Percentiles rank a stretch among this genome's conserved stretches.
phyloP scores from a whole-genome alignment of 2,329 filamentous ascomycete species.

The Aureobasidium sp. region DNA sequence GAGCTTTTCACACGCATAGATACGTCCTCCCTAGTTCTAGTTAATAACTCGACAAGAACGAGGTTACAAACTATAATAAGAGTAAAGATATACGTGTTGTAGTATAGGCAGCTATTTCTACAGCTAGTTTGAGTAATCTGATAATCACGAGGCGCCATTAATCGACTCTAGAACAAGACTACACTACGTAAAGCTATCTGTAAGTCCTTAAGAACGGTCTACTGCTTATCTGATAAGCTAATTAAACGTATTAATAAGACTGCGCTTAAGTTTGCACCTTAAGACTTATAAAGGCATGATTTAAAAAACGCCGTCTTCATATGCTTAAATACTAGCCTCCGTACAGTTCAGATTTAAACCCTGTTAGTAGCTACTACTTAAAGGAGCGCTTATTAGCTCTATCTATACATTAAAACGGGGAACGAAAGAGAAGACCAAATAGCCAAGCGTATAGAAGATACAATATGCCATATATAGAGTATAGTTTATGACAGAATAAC shows the following conservation, averaged over 20 bases:
- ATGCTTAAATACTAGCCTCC: background rate
- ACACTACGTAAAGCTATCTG: background rate
- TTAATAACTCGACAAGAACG: background rate
- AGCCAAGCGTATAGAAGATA: background rate
- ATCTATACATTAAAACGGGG: background rate
- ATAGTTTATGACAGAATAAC: background rate
- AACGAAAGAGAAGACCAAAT: background rate
- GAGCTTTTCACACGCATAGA: background rate
- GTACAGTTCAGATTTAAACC: background rate
- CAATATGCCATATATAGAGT: background rate
- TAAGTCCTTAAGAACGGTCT: background rate
- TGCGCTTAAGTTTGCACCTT: background rate
- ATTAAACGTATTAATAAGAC: background rate
- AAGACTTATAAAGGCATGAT: background rate
- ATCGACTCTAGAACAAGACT: background rate
- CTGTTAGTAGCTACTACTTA: conserved; percentile 1
- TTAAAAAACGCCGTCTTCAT: background rate
- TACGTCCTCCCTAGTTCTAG: background rate
- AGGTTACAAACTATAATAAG: background rate
- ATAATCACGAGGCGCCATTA: background rate
- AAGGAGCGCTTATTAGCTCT: conserved; percentile 2
- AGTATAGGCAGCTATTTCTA: background rate
- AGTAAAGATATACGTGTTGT: conserved; percentile 1
- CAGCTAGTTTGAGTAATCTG: background rate
- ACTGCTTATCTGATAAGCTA: background rate